phyloP scores from a whole-genome alignment of 2,329 filamentous ascomycete genomes.

The Dissoconium aciculare region DNA sequence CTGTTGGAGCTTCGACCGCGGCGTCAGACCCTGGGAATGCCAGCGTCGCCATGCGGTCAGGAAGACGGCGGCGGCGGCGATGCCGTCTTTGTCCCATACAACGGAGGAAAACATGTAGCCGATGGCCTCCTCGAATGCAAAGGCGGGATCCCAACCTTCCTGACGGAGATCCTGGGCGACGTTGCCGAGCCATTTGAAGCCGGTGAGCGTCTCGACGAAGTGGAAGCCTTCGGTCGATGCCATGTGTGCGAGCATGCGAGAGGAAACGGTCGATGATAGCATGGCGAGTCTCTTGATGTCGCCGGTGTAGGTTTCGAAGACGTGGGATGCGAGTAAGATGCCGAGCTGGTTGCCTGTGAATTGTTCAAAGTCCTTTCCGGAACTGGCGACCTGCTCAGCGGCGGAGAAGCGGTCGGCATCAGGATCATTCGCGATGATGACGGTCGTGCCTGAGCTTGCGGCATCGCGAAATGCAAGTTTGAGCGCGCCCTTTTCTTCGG shows the following conservation, averaged over 20 bases:
- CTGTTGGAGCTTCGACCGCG: slow-evolving; percentile 41
- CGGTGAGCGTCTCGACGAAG: slow-evolving; percentile 47
- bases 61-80: slow-evolving; percentile 46
- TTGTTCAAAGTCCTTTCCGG: slow-evolving; percentile 27
- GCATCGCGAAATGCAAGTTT: slow-evolving; percentile 44
- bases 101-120: slow-evolving; percentile 51
- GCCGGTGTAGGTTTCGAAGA: slow-evolving; percentile 35
- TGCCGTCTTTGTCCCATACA: slow-evolving; percentile 50
- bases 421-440: slow-evolving; percentile 49
- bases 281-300: slow-evolving; percentile 35
- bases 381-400: slow-evolving; percentile 30
- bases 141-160: slow-evolving; percentile 18
- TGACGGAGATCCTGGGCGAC: slow-evolving; percentile 35
- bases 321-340: slow-evolving; percentile 42
- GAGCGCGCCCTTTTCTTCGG: slow-evolving; percentile 48
- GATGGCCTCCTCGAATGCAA: slow-evolving; percentile 51
- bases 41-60: slow-evolving; percentile 40
- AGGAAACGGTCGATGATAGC: slow-evolving; percentile 49
- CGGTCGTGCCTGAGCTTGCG: slow-evolving; percentile 31
- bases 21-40: slow-evolving; percentile 38
- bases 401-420: slow-evolving; percentile 50
- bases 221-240: slow-evolving; percentile 40
- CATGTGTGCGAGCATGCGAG: slow-evolving; percentile 46
- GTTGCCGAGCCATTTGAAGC: slow-evolving; percentile 56
- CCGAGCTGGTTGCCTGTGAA: slow-evolving; percentile 53